Conservation (phyloP, 2,329 filamentous ascomycete genomes). For the Clonostachys chloroleuca region DNA sequence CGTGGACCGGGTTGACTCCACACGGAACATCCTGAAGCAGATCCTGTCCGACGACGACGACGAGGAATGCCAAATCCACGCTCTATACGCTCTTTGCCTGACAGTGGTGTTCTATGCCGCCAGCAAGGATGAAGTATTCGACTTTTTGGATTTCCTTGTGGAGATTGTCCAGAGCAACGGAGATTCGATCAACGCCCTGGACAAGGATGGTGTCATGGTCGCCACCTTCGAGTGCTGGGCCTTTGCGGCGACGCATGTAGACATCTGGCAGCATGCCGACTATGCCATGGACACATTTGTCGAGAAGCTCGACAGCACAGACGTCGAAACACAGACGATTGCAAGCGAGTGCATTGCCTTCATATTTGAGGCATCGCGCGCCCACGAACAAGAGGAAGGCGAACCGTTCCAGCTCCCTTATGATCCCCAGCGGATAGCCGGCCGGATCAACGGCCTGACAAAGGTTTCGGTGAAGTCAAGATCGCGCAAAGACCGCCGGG, state of each 20-base stretch:
- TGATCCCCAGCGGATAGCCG: slow-evolving; percentile 42
- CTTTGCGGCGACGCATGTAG: slow-evolving; percentile 72
- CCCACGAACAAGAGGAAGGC: slow-evolving; percentile 42
- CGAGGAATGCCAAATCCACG: slow-evolving; percentile 59
- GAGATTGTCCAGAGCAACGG: slow-evolving; percentile 81
- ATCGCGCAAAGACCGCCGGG: slow-evolving; percentile 42
- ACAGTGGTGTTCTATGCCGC: slow-evolving; percentile 74
- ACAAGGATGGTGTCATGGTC: slow-evolving; percentile 66
- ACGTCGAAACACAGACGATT: slow-evolving; percentile 69
- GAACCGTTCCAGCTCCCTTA: slow-evolving; percentile 44
- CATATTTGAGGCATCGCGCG: slow-evolving; percentile 67
- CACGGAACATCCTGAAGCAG: slow-evolving; percentile 20
- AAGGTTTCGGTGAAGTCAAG: slow-evolving; percentile 42
- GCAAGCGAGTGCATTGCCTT: slow-evolving; percentile 79
- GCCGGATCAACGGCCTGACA: slow-evolving; percentile 41
- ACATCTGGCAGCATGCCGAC: slow-evolving; percentile 70
- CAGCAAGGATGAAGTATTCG: slow-evolving; percentile 60
- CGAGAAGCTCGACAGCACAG: slow-evolving; percentile 76
- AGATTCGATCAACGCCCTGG: slow-evolving; percentile 63
- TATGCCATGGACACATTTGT: slow-evolving; percentile 75
- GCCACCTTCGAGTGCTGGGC: slow-evolving; percentile 77
- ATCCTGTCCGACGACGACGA: slow-evolving; percentile 52
- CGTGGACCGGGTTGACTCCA: slow-evolving; percentile 21
- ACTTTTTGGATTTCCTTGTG: slow-evolving; percentile 70
- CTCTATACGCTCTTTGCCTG: slow-evolving; percentile 71